Evolutionary conservation across 176 grass and related monocot genomes (phyloP).

Genomic region (Oryza australiensis): DNA sequence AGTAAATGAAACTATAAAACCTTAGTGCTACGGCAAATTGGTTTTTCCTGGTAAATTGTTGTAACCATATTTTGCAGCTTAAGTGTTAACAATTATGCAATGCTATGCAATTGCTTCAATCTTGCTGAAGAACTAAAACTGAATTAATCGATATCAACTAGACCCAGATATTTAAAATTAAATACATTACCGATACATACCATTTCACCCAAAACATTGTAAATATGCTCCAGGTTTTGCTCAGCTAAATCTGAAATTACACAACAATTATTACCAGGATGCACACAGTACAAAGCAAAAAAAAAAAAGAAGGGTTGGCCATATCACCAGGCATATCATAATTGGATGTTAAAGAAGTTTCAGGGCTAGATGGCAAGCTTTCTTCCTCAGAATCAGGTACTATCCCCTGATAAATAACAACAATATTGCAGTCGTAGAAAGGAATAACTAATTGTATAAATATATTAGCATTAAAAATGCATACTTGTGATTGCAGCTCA

Average conservation of each 20-base stretch:
- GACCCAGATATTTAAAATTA: not conserved
- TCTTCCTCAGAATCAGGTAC: slow-evolving; percentile 43
- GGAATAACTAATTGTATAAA: slow-evolving; percentile 18
- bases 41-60: not conserved
- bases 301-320: slow-evolving; percentile 7
- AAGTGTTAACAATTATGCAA: not conserved
- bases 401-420: slow-evolving; percentile 29
- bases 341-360: slow-evolving; percentile 41
- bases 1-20: slow-evolving; percentile 7
- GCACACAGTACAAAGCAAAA: not conserved
- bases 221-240: slow-evolving; percentile 27
- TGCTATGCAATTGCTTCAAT: not conserved
- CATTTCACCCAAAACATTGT: slow-evolving; percentile 18
- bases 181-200: slow-evolving; percentile 29
- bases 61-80: not conserved
- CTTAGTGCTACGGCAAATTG: not conserved
- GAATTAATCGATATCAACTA: slow-evolving; percentile 6
- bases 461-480: slow-evolving; percentile 8
- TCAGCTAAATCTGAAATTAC: slow-evolving; percentile 41
- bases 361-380: slow-evolving; percentile 41
- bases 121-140: slow-evolving; percentile 19
- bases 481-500: slow-evolving; percentile 34
- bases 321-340: slow-evolving; percentile 36
- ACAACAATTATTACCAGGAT: slow-evolving; percentile 22
- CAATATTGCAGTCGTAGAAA: slow-evolving; percentile 25